Percentiles rank a stretch among this genome's conserved stretches.
phyloP scores from a whole-genome alignment of 2,329 filamentous ascomycete genomes.

The Fusarium chuoi region DNA sequence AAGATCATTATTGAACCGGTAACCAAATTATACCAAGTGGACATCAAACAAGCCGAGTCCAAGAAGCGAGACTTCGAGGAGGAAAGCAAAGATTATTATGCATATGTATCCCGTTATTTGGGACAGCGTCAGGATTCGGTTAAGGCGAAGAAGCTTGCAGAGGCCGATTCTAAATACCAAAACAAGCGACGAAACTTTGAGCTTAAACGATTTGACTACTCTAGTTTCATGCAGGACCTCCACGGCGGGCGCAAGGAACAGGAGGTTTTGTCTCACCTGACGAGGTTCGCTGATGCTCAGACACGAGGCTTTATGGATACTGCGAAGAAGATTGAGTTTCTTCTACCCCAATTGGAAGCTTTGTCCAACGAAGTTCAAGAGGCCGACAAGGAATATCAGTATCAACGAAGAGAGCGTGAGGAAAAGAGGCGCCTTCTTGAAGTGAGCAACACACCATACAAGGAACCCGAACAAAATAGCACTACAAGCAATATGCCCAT shows the following conservation, averaged over 20 bases:
- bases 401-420: constrained; percentile 93
- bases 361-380: constrained; percentile 88
- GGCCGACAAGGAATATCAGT: constrained; percentile 96
- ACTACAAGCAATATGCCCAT: constrained; percentile 50
- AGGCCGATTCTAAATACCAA: constrained; percentile 97
- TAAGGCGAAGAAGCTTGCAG: constrained; percentile 95
- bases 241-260: constrained; percentile 99
- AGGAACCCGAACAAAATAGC: constrained; percentile 72
- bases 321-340: constrained; percentile 85
- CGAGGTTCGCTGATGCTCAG: constrained; percentile 91
- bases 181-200: constrained; percentile 94
- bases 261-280: constrained; percentile 93
- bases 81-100: constrained; percentile 98
- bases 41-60: constrained; percentile 96
- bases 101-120: constrained; percentile 94
- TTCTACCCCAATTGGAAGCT: constrained; percentile 90
- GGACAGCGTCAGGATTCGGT: constrained; percentile 94
- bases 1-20: constrained; percentile 96
- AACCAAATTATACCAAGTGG: constrained; percentile 88
- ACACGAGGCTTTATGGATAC: constrained; percentile 83
- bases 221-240: constrained; percentile 98
- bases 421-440: constrained; percentile 92
- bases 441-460: constrained; percentile 81
- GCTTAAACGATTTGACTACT: constrained; percentile 97
- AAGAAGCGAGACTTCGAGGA: constrained; percentile 99